Evolutionary conservation across 78 protist genomes (phyloP).

Genomic region (Guillardia theta): DNA sequence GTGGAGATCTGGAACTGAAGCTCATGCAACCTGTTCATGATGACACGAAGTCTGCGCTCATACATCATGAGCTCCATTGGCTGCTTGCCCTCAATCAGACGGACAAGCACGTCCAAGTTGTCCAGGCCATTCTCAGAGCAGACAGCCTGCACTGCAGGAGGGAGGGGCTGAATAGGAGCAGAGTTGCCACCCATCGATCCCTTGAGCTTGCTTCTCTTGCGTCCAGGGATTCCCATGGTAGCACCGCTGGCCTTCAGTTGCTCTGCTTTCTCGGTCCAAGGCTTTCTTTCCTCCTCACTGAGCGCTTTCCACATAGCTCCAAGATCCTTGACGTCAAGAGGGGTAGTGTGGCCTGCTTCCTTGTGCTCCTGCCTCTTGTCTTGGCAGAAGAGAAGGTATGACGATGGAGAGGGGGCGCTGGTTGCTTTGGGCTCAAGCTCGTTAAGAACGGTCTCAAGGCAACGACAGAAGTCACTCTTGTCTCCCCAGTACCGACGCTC

Average conservation of each 20-base stretch:
- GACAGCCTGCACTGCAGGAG: neutral
- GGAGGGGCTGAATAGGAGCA: neutral
- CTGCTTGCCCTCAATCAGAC: neutral
- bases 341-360: neutral
- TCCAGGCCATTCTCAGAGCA: neutral
- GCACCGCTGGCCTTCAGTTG: neutral
- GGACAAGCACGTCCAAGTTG: neutral
- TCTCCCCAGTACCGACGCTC: neutral
- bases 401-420: neutral
- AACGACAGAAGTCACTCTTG: neutral
- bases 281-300: neutral
- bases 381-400: neutral
- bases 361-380: neutral
- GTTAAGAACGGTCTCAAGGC: neutral
- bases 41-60: neutral
- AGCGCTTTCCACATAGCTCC: neutral
- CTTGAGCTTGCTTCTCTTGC: neutral
- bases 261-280: neutral
- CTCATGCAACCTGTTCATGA: neutral
- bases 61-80: neutral
- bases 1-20: neutral
- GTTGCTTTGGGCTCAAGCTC: neutral
- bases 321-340: neutral
- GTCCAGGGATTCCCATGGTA: neutral
- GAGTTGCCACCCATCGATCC: neutral